Conservation (phyloP, 805 yeast species). For the Candida coleopterorum region DNA sequence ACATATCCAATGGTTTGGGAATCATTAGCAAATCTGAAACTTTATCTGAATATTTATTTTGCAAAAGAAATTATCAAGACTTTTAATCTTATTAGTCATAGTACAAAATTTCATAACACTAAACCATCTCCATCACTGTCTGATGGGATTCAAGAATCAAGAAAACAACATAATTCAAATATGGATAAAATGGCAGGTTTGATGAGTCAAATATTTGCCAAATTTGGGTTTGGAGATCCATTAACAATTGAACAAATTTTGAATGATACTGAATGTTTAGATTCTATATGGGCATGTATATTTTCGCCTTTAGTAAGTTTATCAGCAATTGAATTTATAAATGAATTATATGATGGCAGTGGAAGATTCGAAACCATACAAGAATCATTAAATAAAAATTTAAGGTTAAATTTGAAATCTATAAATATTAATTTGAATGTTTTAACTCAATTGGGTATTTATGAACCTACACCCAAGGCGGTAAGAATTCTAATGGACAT, state of each 20-base stretch:
- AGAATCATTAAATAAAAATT: conserved; percentile 40
- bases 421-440: conserved; percentile 41
- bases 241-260: conserved; percentile 19
- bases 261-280: conserved; percentile 33
- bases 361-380: conserved; percentile 77
- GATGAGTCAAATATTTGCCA: conserved; percentile 24
- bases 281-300: conserved; percentile 72
- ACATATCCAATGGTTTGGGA: conserved; percentile 31
- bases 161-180: conserved; percentile 28
- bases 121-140: conserved; percentile 12
- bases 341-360: conserved; percentile 63
- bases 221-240: conserved; percentile 29
- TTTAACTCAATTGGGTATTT: conserved; percentile 45
- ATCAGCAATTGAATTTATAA: conserved; percentile 63
- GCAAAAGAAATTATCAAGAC: conserved; percentile 14
- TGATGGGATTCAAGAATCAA: conserved; percentile 18
- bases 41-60: conserved; percentile 8
- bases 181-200: conserved; percentile 17
- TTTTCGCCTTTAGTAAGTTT: conserved; percentile 67
- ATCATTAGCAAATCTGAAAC: conserved; percentile 7
- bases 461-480: conserved; percentile 72
- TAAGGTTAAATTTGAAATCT: conserved; percentile 45
- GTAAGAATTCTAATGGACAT: conserved; percentile 75
- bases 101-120: conserved; percentile 19
- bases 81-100: conserved; percentile 6